phyloP scores from a whole-genome alignment of 352 stramenopile genomes.

The Phytopythium montanum region DNA sequence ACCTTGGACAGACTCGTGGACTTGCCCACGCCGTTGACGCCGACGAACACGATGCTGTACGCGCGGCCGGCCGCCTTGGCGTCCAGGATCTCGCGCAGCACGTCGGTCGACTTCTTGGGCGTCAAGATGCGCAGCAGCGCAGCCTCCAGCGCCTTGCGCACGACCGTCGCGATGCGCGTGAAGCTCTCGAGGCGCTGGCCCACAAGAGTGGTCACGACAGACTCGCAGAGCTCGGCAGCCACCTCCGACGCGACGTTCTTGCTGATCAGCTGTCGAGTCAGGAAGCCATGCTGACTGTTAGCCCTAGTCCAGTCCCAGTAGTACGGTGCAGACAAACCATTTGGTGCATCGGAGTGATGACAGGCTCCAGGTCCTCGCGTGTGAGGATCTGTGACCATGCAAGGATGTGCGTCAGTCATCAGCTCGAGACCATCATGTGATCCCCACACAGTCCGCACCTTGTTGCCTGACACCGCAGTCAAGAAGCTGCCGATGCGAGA shows the following conservation, averaged over 20 bases:
- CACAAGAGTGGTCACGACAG: conserved; percentile 92
- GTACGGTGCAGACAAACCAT: conserved; percentile 39
- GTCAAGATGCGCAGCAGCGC: conserved; percentile 94
- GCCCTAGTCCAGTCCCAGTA: not conserved
- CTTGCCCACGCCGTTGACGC: conserved; percentile 99
- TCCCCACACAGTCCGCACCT: conserved; percentile 25
- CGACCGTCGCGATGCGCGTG: conserved; percentile 87
- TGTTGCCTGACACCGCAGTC: conserved; percentile 82
- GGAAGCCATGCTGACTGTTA: not conserved
- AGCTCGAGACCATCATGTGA: too few species aligned
- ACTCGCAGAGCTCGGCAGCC: conserved; percentile 93
- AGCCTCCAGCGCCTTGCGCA: conserved; percentile 94
- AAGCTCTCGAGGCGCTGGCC: conserved; percentile 96
- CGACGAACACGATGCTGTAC: conserved; percentile 99
- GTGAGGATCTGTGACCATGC: conserved; percentile 72
- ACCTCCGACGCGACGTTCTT: conserved; percentile 98
- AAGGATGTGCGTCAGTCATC: not conserved
- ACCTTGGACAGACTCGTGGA: conserved; percentile 99
- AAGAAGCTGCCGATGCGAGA: conserved; percentile 82
- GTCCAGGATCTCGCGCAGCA: conserved; percentile 93
- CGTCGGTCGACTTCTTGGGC: conserved; percentile 94
- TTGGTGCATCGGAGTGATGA: conserved; percentile 93
- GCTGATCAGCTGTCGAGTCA: conserved; percentile 79
- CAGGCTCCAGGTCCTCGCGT: conserved; percentile 90
- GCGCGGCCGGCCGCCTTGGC: conserved; percentile 81